These are phyloP conservation scores for Barnettozyma siamensis DNA, from an alignment of 805 yeast species.

Conservation along the genomic window DNA sequence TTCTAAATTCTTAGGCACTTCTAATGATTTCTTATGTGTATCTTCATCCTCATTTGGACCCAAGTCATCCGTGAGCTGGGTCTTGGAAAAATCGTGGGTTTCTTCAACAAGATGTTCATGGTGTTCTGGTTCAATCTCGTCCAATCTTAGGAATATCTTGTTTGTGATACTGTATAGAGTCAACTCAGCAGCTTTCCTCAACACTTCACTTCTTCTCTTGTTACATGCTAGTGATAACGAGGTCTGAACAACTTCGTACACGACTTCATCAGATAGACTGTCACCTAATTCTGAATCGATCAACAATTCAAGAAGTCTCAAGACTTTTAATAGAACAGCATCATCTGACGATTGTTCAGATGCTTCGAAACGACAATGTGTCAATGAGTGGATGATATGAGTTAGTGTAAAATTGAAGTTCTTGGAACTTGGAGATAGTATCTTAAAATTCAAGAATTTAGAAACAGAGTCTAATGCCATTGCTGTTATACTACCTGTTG, in stretches of 20 bases:
- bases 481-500: constrained; percentile 81
- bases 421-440: constrained; percentile 50
- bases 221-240: constrained; percentile 90
- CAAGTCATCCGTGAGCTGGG: constrained; percentile 45
- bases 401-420: constrained; percentile 54
- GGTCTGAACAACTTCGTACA: constrained; percentile 86
- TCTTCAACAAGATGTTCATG: constrained; percentile 38
- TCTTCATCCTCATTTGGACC: constrained; percentile 46
- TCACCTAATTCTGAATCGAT: constrained; percentile 60
- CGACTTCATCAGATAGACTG: constrained; percentile 70
- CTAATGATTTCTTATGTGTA: constrained; percentile 19
- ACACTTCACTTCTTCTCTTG: constrained; percentile 82
- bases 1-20: constrained; percentile 22
- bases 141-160: constrained; percentile 57
- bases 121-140: constrained; percentile 44
- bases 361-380: constrained; percentile 95
- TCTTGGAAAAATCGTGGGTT: constrained; percentile 39
- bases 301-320: constrained; percentile 64
- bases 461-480: constrained; percentile 71
- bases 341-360: constrained; percentile 91
- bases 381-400: constrained; percentile 61
- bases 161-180: constrained; percentile 67
- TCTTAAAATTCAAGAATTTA: constrained; percentile 64
- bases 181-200: constrained; percentile 84
- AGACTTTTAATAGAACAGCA: constrained; percentile 78